Base-by-base conservation (phyloP, 495 filamentous ascomycete genomes). In the Daldinia decipiens region DNA sequence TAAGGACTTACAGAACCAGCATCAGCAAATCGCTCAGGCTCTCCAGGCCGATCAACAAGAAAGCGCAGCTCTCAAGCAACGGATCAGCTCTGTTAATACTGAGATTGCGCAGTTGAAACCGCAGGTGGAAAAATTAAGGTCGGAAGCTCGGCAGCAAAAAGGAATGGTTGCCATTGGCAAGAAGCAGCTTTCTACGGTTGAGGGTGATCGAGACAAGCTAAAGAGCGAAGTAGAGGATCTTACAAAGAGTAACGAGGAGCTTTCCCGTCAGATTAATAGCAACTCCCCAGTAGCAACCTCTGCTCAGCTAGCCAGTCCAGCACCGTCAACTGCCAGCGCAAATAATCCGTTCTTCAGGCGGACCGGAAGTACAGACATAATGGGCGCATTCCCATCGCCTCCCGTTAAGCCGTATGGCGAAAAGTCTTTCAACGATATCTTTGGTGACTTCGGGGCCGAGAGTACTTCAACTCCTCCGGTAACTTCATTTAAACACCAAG, bases 151-250 rank as follows among this genome's bases (percentile, higher is more conserved):
- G 21, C 95, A 97, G 76, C 93, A 98, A 80, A 97, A 96, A 79
- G 95, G 95, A 9, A 80, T 97, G 47, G 95, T 96, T 50, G 93
- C 96, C 4, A 98, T 99, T 80, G 97, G 96, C 82, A 98, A 96
- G 82, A 98, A 99, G 81, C 95, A 99, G 81, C 84, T 98, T 53
- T 86, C 91, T 38, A 97, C 95, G 1, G 90, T 89, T 66, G 96
- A 99, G 78, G 87, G 84, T 32, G 95, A 98, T 74, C 86, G 90
- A 15, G 94, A 97, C 45, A 95, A 92, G 79, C 77, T 95, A 40
- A 93, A 93, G 79, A 79, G 79, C 7, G 93, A 97, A 71, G 90
- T 92, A 40, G 89, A 91, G 31, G 87, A 88, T 29, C 77, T 93
- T 38, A 84, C 86, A 34, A 89, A 84, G 77, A 90, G 89, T 72